Percentiles rank a stretch among this genome's conserved stretches.
Evolutionary conservation across 139 green algal species (phyloP).

Genomic region (Ulvella scutata): DNA sequence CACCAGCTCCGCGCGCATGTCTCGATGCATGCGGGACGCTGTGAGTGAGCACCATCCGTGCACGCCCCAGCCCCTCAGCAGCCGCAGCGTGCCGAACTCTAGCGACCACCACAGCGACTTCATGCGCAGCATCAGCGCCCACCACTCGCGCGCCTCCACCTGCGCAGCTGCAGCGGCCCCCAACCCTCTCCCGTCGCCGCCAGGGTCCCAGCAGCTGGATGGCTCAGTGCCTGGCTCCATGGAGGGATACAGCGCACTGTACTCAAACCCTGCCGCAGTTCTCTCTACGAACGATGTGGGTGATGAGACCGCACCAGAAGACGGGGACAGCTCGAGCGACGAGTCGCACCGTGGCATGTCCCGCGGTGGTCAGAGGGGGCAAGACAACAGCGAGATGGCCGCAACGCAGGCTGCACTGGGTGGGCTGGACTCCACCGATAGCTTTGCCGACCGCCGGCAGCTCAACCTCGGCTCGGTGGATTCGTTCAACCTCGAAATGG

Average conservation of each 20-base stretch:
- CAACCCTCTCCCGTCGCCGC: too few species aligned
- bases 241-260: background rate
- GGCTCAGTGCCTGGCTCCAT: too few species aligned
- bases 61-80: too few species aligned
- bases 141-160: too few species aligned
- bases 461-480: background rate
- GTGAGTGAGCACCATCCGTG: too few species aligned
- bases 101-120: too few species aligned
- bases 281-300: background rate
- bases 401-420: background rate
- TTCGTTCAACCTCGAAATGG: background rate
- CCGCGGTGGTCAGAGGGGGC: background rate
- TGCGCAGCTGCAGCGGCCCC: too few species aligned
- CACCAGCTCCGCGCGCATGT: too few species aligned
- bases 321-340: background rate
- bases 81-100: too few species aligned
- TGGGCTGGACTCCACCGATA: background rate
- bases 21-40: too few species aligned
- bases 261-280: background rate
- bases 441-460: slow-evolving; percentile 1
- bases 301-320: background rate
- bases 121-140: too few species aligned
- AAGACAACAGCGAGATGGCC: background rate
- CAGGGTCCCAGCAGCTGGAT: too few species aligned
- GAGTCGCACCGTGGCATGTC: background rate